A percentile compares a stretch with the other conserved stretches of the same genome.
Evolutionary conservation across 225 moss, liverwort and hornwort genomes (phyloP).

Genomic region (Sphagnum contortum): DNA sequence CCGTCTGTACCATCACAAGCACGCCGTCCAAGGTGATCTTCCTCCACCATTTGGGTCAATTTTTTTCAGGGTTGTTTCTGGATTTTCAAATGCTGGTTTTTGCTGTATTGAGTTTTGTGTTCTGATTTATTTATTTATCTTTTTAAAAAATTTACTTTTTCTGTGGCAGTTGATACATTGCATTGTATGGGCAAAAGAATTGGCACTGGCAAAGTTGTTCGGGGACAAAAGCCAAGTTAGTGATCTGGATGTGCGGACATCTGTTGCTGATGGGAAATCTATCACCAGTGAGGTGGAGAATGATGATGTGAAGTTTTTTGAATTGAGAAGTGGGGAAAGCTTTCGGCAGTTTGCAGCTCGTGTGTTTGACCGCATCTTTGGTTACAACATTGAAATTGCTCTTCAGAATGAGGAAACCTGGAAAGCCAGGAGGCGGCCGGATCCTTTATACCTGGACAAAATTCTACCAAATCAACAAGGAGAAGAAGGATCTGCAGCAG

Average conservation of each 20-base stretch:
- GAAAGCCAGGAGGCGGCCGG: constrained; percentile 80
- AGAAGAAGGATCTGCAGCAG: constrained; percentile 5
- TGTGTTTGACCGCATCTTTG: constrained; percentile 88
- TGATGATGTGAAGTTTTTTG: constrained; percentile 68
- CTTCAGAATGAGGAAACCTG: constrained; percentile 93
- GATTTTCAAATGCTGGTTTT: too few species aligned
- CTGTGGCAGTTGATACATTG: constrained; percentile 85
- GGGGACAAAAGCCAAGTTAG: constrained; percentile 82
- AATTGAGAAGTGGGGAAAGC: constrained; percentile 58
- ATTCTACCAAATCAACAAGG: constrained; percentile 21
- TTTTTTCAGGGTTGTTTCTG: not conserved
- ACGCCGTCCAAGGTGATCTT: constrained; percentile 83
- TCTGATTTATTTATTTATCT: not conserved
- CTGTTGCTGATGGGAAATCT: constrained; percentile 15
- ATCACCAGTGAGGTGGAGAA: too few species aligned
- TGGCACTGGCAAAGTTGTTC: constrained; percentile 82
- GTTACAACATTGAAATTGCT: constrained; percentile 79
- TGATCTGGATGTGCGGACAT: constrained; percentile 72
- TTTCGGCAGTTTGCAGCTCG: constrained; percentile 58
- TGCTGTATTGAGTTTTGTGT: too few species aligned
- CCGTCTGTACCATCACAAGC: constrained; percentile 98
- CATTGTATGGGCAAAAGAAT: constrained; percentile 98
- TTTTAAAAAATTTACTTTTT: not conserved
- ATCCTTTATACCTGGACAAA: constrained; percentile 72
- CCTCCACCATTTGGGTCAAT: not conserved